These are phyloP conservation scores for Acaromyces ingoldii DNA, from an alignment of 1,284 basidiomycete species.

Conservation along the genomic window DNA sequence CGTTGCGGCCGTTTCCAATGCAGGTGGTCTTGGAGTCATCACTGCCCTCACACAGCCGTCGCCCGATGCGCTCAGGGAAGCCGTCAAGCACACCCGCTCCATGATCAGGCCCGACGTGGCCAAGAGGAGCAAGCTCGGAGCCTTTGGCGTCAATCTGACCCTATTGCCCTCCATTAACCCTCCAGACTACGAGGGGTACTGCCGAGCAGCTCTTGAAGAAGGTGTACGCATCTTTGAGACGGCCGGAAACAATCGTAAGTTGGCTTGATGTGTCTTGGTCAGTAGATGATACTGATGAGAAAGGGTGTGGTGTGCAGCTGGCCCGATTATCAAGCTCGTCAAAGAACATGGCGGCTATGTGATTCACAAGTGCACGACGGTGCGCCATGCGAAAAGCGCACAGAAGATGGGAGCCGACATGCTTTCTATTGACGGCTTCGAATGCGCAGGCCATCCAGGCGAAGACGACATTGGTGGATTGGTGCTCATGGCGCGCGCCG, in stretches of 20 bases:
- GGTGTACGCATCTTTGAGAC: constrained; percentile 88
- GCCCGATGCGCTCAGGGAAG: constrained; percentile 74
- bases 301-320: constrained; percentile 54
- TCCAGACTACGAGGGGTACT: constrained; percentile 81
- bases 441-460: constrained; percentile 86
- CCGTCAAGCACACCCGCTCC: constrained; percentile 70
- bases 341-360: constrained; percentile 70
- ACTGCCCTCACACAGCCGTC: constrained; percentile 81
- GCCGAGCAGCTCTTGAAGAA: constrained; percentile 76
- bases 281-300: neutral
- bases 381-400: constrained; percentile 60
- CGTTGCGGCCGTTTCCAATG: constrained; percentile 75
- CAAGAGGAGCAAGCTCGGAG: constrained; percentile 29
- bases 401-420: constrained; percentile 75
- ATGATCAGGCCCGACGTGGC: constrained; percentile 24
- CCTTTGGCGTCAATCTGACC: constrained; percentile 79
- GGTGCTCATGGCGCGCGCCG: constrained; percentile 83
- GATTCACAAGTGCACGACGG: constrained; percentile 86
- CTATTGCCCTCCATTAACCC: constrained; percentile 82
- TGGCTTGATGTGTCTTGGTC: neutral
- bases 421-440: constrained; percentile 54
- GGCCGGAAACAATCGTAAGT: constrained; percentile 78
- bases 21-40: constrained; percentile 79
- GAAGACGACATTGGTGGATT: constrained; percentile 89
- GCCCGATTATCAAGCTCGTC: constrained; percentile 72